These are phyloP conservation scores for Phoma herbarum DNA, from an alignment of 2,329 filamentous ascomycete species.

Conservation along the genomic window DNA sequence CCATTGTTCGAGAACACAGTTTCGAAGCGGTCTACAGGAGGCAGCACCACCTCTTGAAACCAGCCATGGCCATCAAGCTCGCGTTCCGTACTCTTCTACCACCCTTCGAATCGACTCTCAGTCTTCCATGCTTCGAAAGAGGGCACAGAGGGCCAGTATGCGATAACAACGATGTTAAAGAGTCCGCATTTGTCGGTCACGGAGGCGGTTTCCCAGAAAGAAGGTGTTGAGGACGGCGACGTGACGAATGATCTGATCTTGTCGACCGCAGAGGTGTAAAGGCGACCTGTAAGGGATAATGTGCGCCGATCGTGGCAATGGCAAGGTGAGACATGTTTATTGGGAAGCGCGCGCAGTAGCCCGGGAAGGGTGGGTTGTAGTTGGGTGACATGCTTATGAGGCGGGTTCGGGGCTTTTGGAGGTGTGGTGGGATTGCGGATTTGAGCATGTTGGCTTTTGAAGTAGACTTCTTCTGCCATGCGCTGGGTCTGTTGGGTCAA, in stretches of 20 bases:
- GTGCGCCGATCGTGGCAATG: conserved; percentile 49
- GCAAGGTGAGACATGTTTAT: conserved; percentile 41
- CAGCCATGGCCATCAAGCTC: background rate
- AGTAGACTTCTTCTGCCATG: too few relatives aligned
- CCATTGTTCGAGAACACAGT: background rate
- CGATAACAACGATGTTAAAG: background rate
- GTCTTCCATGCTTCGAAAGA: background rate
- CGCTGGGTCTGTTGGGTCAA: background rate
- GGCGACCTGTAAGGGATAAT: conserved; percentile 24
- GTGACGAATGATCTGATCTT: conserved; percentile 26
- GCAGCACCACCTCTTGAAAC: background rate
- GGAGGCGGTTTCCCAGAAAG: conserved; percentile 45
- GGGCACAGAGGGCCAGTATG: background rate
- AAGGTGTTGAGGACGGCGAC: conserved; percentile 18
- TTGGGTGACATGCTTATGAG: conserved; percentile 32
- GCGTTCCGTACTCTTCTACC: background rate
- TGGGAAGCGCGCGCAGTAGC: conserved; percentile 48
- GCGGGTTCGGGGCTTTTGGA: conserved; percentile 28
- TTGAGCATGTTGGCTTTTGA: conserved; percentile 29
- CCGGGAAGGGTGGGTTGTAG: conserved; percentile 44
- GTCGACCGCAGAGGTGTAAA: conserved; percentile 20
- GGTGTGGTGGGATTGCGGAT: conserved; percentile 35
- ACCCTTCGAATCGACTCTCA: background rate
- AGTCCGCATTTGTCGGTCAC: background rate
- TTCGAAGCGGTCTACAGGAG: background rate